Conservation (phyloP, 164 flowering plant species). For the Umbilicus rupestris region DNA sequence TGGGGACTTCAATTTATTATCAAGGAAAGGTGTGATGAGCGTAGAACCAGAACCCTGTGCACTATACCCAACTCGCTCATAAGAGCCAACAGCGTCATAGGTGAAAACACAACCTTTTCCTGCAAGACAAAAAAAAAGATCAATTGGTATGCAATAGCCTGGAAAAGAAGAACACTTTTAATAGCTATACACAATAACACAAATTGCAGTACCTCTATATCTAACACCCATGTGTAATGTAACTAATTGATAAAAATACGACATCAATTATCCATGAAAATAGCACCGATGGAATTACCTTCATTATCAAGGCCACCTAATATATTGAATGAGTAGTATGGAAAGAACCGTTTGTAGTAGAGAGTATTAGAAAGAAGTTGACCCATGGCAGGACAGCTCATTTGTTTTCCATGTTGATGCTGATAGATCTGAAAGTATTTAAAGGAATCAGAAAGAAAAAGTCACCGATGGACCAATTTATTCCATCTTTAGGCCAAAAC, state of each 20-base stretch:
- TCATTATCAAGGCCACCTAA: slow-evolving; percentile 89
- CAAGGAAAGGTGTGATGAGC: slow-evolving; percentile 86
- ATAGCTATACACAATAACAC: no score
- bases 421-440: slow-evolving; percentile 52
- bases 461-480: background rate
- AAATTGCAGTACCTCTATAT: no score
- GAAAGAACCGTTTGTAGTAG: slow-evolving; percentile 94
- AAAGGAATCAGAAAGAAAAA: background rate
- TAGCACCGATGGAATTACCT: slow-evolving; percentile 29
- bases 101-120: slow-evolving; percentile 98
- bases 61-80: slow-evolving; percentile 93
- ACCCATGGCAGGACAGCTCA: slow-evolving; percentile 99
- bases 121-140: slow-evolving; percentile 13
- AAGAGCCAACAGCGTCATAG: slow-evolving; percentile 98
- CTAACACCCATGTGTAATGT: no score
- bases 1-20: slow-evolving; percentile 91
- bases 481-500: background rate
- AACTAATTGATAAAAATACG: no score
- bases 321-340: slow-evolving; percentile 92
- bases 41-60: slow-evolving; percentile 93
- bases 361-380: slow-evolving; percentile 92
- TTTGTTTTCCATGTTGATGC: slow-evolving; percentile 94
- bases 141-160: no score
- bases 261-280: no score
- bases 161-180: no score